Evolutionary conservation across 768 basidiomycete genomes (phyloP), one percentile per base, ranked within the genome.

Genomic region (Phylloporus scabripes): DNA sequence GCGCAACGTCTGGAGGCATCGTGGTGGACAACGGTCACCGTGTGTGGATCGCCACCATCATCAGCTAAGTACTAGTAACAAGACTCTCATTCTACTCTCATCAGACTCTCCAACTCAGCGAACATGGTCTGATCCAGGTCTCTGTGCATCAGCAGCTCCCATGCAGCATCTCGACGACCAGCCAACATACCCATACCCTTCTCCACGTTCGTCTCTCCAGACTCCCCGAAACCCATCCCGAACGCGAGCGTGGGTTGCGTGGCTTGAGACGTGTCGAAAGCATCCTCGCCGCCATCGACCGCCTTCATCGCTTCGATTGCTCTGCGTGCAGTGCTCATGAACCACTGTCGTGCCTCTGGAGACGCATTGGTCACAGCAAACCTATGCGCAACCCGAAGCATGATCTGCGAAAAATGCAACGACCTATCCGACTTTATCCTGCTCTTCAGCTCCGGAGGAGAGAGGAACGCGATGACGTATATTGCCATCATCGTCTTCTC

Each of bases 151-250:
- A 90, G 68, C 57, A 90, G 66, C 24, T 83, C 80, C 82, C 83
- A 85, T 33, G 82, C 74, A 26, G 82, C 72, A 46, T 85, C 86
- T 52, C 83, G 80, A 61, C 84, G 76, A 7, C 83, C 83, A 46
- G 82, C 86, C 28, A 90, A 71, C 46, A 92, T 65, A 2, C 89
- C 89, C 17, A 80, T 83, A 7, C 90, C 90, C 52, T 74, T 81
- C 64, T 92, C 87, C 41, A 76, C 69, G 9, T 72, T 72, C 15
- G 66, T 76, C 56, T 89, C 85, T 7, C 79, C 81, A 37, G 78
- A 75, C 61, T 90, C 90, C 1, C 84, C 80, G 59, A 85, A 90
- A 12, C 87, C 89, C 77, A 92, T 86, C n/a, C 88, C 89, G 62
- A 90, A 92, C 5, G 85, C 74, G 44, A 92, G 74, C 4, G 79